phyloP scores from a whole-genome alignment of 495 filamentous ascomycete genomes.

The Neurospora intermedia region DNA sequence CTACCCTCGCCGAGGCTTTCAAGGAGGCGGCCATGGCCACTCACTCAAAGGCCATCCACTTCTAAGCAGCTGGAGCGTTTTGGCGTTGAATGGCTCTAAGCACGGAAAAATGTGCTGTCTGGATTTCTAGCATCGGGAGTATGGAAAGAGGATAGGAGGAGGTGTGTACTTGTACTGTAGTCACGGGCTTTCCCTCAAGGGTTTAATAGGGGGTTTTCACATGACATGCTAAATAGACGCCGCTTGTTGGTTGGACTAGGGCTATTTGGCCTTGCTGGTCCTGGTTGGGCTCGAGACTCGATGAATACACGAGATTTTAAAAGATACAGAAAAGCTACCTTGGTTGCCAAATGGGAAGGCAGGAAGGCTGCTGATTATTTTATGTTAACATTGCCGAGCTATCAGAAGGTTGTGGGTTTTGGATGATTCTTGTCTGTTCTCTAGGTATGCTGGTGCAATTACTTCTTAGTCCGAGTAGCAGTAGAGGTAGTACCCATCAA shows the following conservation, averaged over 20 bases:
- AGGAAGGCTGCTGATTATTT: neutral
- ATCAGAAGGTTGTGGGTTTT: neutral
- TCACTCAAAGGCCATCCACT: constrained; percentile 93
- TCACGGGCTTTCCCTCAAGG: constrained; percentile 9
- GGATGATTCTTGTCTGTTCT: neutral
- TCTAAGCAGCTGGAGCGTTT: constrained; percentile 38
- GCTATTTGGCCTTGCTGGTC: neutral
- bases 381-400: neutral
- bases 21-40: constrained; percentile 99
- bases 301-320: neutral
- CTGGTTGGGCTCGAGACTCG: neutral
- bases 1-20: constrained; percentile 92
- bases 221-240: constrained; percentile 6
- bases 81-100: neutral
- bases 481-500: neutral
- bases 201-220: constrained; percentile 13
- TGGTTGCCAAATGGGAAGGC: neutral
- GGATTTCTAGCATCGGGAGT: constrained; percentile 4
- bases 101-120: neutral
- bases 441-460: neutral
- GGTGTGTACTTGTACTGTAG: constrained; percentile 19
- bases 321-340: neutral
- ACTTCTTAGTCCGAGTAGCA: neutral
- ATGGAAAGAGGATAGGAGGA: neutral
- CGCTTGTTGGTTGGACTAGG: neutral